Evolutionary conservation across 1,139 yeast species (phyloP).

Genomic region (Debaryomycetaceae sp.): DNA sequence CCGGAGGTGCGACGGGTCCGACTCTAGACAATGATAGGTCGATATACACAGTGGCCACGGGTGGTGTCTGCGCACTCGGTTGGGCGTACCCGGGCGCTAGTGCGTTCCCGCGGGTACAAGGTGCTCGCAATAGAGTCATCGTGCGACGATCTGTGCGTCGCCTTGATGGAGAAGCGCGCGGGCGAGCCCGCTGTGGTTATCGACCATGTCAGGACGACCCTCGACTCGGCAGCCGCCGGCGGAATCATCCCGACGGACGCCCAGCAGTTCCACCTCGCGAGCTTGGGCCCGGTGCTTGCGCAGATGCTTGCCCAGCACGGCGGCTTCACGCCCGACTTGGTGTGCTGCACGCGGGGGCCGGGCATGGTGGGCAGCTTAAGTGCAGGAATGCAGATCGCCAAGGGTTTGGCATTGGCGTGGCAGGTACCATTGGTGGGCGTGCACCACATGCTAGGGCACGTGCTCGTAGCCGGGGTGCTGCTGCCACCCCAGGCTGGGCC

Average conservation of each 20-base stretch:
- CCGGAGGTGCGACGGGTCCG: no score
- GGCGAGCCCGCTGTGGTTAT: conserved; percentile 32
- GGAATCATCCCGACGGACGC: conserved; percentile 92
- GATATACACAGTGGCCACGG: conserved; percentile 1
- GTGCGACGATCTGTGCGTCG: conserved; percentile 93
- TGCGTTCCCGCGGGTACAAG: conserved; percentile 45
- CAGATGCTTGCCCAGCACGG: conserved; percentile 24
- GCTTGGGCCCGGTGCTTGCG: conserved; percentile 30
- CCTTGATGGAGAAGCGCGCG: conserved; percentile 40
- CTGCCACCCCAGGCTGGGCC: conserved; percentile 27
- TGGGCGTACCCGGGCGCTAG: no score
- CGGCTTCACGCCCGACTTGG: conserved; percentile 53
- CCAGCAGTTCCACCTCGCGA: conserved; percentile 66
- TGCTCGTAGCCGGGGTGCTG: conserved; percentile 62
- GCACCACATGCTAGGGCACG: conserved; percentile 94
- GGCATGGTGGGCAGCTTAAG: conserved; percentile 92
- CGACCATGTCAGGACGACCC: conserved; percentile 60
- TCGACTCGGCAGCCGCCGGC: conserved; percentile 64
- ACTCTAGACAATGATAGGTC: no score
- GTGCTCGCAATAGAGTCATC: conserved; percentile 89
- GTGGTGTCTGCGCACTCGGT: background rate
- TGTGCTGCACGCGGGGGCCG: conserved; percentile 94
- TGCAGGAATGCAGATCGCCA: conserved; percentile 79
- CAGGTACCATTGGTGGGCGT: conserved; percentile 78
- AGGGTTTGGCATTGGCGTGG: conserved; percentile 81